These are phyloP conservation scores for Serendipita vermifera DNA, from an alignment of 768 basidiomycete genomes.

Conservation along the genomic window DNA sequence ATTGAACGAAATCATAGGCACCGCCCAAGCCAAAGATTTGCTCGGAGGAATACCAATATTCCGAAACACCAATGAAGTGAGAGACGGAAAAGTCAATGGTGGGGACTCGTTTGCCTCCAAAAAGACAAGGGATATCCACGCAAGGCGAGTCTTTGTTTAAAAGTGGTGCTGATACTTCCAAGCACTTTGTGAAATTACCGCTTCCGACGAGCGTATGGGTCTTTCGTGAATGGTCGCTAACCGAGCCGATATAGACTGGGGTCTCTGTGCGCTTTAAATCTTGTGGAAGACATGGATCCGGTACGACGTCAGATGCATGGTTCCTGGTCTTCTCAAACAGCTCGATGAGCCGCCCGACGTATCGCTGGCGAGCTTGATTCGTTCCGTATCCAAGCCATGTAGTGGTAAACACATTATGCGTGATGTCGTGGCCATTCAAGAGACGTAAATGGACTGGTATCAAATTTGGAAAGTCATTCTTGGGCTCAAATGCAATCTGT, in stretches of 20 bases:
- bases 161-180: constrained; percentile 55
- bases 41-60: constrained; percentile 99
- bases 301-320: constrained; percentile 28
- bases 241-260: constrained; percentile 32
- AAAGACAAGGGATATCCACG: constrained; percentile 72
- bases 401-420: constrained; percentile 90
- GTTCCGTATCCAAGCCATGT: constrained; percentile 99
- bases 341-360: constrained; percentile 55
- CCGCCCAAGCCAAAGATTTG: constrained; percentile 93
- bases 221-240: constrained; percentile 33
- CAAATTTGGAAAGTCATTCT: constrained; percentile 44
- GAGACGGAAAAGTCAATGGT: constrained; percentile 87
- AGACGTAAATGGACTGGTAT: constrained; percentile 71
- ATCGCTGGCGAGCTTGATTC: constrained; percentile 90
- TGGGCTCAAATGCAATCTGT: constrained; percentile 95
- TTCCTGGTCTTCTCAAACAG: constrained; percentile 37
- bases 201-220: constrained; percentile 64
- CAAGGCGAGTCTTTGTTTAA: constrained; percentile 80
- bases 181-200: constrained; percentile 80
- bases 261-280: constrained; percentile 50
- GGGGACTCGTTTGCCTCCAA: constrained; percentile 89
- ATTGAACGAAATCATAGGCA: constrained; percentile 90
- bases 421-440: constrained; percentile 72
- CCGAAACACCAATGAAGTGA: constrained; percentile 92
- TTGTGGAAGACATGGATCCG: constrained; percentile 85